Evolutionary conservation across 306 rosid genomes (phyloP), one percentile per base, ranked within the genome.

Genomic region (Trifolium subterraneum): DNA sequence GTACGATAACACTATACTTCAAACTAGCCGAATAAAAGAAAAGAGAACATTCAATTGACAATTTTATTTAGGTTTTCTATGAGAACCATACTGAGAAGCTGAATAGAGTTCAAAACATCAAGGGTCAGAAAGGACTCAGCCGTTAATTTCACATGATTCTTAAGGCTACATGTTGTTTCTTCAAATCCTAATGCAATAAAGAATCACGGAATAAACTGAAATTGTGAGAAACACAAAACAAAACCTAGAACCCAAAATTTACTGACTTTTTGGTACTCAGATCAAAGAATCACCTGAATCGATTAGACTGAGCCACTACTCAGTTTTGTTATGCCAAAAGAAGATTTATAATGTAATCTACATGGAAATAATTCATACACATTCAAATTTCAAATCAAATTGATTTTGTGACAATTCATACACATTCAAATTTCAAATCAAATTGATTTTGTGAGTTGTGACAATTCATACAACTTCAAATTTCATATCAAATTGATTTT

Each of bases 81-180:
- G 23, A 70, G 77, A 64, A 56, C 45, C 80, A 79, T 81, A 94
- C 99, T 83, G 12, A 94, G 88, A 73, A 81, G 85, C 84, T 76
- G 85, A 86, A 94, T 77, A 72, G 88, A 82, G 68, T 87, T 87
- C 36, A 86, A 20, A 78, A 86, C 72, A 64, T 85, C 93, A 71
- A 75, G 81, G 79, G 79, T 89, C 3, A 86, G 88, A 80, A 88
- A 88, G 15, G 91, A 82, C n/a, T 80, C 81, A 11, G 87, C 71
- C 0, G 79, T 50, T 12, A 64, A 79, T 78, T 87, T 94, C 76
- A 87, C 88, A 65, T 86, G 75, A 67, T n/a, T 88, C 92, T 78
- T 35, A 94, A 70, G 41, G 64, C 72, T 11, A 70, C 6, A 64
- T 94, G 94, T 18, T 87, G 88, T 23, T 73, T 74, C 88, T 92